phyloP scores from a whole-genome alignment of 768 basidiomycete species.

The Neoboletus subvelutipes region DNA sequence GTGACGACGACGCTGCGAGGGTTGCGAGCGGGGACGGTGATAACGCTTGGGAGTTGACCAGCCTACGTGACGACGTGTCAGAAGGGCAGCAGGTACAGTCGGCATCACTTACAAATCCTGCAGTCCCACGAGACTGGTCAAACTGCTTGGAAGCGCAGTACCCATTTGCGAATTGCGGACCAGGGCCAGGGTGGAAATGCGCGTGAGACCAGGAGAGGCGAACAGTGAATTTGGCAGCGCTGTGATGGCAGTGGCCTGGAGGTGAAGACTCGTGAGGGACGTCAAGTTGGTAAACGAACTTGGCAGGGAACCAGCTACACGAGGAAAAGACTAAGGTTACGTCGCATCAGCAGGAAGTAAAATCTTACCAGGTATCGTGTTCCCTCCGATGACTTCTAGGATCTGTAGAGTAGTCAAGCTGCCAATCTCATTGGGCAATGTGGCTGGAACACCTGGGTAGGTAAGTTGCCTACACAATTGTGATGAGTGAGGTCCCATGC shows the following conservation, averaged over 20 bases:
- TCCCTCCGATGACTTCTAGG: constrained; percentile 42
- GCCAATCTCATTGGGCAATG: constrained; percentile 42
- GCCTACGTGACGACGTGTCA: constrained; percentile 22
- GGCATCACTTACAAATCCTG: constrained; percentile 38
- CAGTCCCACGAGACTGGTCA: constrained; percentile 32
- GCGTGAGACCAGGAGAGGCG: constrained; percentile 31
- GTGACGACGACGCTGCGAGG: constrained; percentile 32
- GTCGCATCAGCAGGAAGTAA: neutral
- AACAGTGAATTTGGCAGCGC: constrained; percentile 36
- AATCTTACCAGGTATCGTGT: constrained; percentile 40
- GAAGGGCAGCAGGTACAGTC: neutral
- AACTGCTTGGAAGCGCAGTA: constrained; percentile 35
- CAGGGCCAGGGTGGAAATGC: constrained; percentile 37
- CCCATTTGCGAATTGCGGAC: constrained; percentile 43
- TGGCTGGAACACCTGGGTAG: constrained; percentile 48
- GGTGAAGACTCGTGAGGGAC: constrained; percentile 38
- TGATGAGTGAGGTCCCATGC: neutral
- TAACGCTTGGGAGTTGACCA: constrained; percentile 38
- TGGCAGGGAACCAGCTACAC: constrained; percentile 43
- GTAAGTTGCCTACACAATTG: constrained; percentile 34
- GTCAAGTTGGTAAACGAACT: constrained; percentile 38
- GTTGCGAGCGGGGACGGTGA: constrained; percentile 33
- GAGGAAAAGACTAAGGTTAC: neutral
- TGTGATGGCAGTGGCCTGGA: constrained; percentile 42
- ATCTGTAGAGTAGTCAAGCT: constrained; percentile 38